These are phyloP conservation scores for Myrica gale DNA, from an alignment of 306 rosid species.

Conservation along the genomic window DNA sequence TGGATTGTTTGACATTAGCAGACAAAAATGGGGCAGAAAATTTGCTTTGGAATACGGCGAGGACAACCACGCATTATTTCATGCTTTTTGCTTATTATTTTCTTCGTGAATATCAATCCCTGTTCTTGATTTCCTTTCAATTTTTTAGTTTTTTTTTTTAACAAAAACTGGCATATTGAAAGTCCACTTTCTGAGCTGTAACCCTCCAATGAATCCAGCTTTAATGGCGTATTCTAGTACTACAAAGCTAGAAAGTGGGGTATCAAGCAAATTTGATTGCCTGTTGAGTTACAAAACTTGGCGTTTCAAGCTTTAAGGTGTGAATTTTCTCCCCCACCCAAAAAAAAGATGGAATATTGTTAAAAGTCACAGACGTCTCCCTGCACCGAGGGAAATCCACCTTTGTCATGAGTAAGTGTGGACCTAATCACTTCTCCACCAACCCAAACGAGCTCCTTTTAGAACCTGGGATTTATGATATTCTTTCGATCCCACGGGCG, in stretches of 20 bases:
- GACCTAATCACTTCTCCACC: neutral
- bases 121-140: no score
- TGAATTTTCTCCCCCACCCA: no score
- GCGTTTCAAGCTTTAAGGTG: neutral
- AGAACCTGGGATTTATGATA: neutral
- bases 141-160: no score
- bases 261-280: neutral
- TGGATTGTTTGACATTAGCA: neutral
- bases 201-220: neutral
- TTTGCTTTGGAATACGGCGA: no score
- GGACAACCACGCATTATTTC: neutral
- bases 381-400: neutral
- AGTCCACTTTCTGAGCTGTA: neutral
- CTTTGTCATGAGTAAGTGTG: neutral
- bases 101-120: no score
- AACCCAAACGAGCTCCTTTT: no score
- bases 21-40: no score
- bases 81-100: no score
- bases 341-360: no score
- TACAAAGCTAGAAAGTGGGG: neutral
- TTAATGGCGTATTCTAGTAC: neutral
- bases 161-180: neutral
- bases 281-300: neutral
- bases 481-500: neutral
- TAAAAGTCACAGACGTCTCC: no score